phyloP scores from a whole-genome alignment of 2,329 filamentous ascomycete species.

The Talaromyces sp. region DNA sequence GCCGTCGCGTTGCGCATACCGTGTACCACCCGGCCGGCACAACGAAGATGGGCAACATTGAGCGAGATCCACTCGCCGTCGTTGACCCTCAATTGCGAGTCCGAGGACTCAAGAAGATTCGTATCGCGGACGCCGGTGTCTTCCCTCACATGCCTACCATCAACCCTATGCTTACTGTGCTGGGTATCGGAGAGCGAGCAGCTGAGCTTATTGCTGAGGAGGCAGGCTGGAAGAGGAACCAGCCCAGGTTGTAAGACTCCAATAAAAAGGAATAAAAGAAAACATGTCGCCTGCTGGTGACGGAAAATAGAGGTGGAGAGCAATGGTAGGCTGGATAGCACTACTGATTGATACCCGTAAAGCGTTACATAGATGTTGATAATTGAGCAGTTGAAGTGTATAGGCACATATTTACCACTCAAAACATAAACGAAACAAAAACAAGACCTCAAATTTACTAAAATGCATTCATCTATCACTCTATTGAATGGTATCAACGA shows the following conservation, averaged over 20 bases:
- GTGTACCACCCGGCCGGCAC: constrained; percentile 89
- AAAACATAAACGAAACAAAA: not conserved
- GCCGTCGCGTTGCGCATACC: constrained; percentile 75
- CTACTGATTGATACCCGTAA: constrained; percentile 10
- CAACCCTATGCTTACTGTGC: constrained; percentile 87
- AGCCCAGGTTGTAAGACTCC: constrained; percentile 50
- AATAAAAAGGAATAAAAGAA: not conserved
- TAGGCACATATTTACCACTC: not conserved
- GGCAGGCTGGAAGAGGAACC: constrained; percentile 61
- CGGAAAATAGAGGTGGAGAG: not conserved
- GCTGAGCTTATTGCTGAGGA: constrained; percentile 79
- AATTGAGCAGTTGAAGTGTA: not conserved
- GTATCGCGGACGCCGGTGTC: constrained; percentile 81
- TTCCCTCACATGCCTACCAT: constrained; percentile 84
- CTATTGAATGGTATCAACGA: not conserved
- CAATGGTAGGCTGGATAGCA: not conserved
- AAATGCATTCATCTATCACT: not conserved
- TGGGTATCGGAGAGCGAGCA: constrained; percentile 76
- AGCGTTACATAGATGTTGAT: not conserved
- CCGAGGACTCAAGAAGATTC: constrained; percentile 66
- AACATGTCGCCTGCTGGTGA: not conserved
- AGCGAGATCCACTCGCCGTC: constrained; percentile 67
- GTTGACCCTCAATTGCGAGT: constrained; percentile 74
- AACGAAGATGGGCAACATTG: constrained; percentile 80
- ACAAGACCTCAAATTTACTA: not conserved